These are phyloP conservation scores for Lepidium aucheri DNA, from an alignment of 345 rosid species.

Conservation along the genomic window DNA sequence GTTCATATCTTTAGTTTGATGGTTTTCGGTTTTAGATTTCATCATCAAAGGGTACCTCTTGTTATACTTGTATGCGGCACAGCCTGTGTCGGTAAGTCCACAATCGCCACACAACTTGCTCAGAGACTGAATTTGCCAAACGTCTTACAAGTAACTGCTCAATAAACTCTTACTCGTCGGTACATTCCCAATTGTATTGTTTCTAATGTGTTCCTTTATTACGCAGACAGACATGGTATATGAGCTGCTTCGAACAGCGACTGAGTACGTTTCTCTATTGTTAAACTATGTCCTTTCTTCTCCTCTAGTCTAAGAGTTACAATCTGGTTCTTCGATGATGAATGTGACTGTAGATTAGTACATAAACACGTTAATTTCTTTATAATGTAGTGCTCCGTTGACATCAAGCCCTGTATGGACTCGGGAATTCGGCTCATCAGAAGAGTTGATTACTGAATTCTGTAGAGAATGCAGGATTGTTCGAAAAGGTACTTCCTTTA, in stretches of 20 bases:
- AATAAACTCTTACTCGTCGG: background rate
- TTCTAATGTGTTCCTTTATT: constrained; percentile 1
- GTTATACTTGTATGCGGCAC: constrained; percentile 99
- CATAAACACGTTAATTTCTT: background rate
- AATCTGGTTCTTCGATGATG: background rate
- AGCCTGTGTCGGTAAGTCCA: constrained; percentile 97
- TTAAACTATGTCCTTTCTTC: background rate
- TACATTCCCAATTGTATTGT: background rate
- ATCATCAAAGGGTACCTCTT: constrained; percentile 95
- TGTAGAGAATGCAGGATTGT: constrained; percentile 97
- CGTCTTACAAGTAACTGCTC: constrained; percentile 68
- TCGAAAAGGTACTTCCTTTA: constrained; percentile 63
- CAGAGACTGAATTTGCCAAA: constrained; percentile 96
- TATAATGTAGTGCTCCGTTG: constrained; percentile 69
- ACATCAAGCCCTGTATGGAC: constrained; percentile 95
- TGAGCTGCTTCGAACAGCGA: constrained; percentile 78
- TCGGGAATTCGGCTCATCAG: constrained; percentile 68
- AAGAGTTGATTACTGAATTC: constrained; percentile 88
- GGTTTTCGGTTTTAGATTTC: constrained; percentile 46
- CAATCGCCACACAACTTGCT: constrained; percentile 97
- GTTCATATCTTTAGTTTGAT: background rate
- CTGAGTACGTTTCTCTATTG: constrained; percentile 52
- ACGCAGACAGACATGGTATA: constrained; percentile 91
- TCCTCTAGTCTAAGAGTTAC: background rate
- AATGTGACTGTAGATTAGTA: background rate